These are phyloP conservation scores for Chrysoporthe cubensis DNA, from an alignment of 2,329 filamentous ascomycete species.

Conservation along the genomic window DNA sequence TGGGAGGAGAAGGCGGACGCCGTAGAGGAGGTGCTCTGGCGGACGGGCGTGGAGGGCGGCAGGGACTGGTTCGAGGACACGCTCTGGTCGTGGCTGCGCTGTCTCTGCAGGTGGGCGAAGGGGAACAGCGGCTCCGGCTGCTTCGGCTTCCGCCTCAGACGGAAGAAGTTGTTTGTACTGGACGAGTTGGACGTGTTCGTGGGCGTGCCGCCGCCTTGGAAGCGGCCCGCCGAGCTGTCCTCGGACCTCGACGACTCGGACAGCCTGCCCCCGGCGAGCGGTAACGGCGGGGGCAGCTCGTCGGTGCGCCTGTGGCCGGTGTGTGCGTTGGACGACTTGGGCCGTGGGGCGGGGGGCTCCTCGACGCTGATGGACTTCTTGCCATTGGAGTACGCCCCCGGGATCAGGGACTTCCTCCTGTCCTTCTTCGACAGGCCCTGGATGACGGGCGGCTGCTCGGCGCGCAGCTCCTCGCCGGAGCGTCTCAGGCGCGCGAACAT, in stretches of 20 bases:
- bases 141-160: conserved; percentile 76
- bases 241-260: conserved; percentile 93
- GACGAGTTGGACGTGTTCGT: conserved; percentile 60
- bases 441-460: conserved; percentile 34
- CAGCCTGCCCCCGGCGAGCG: conserved; percentile 65
- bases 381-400: conserved; percentile 41
- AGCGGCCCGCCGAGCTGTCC: conserved; percentile 72
- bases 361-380: conserved; percentile 61
- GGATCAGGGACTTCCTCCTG: conserved; percentile 45
- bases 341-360: conserved; percentile 63
- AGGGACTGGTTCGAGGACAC: conserved; percentile 50
- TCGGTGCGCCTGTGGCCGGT: conserved; percentile 53
- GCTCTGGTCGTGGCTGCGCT: conserved; percentile 52
- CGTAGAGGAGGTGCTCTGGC: conserved; percentile 27
- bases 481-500: conserved; percentile 57
- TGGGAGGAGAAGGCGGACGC: conserved; percentile 21
- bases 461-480: conserved; percentile 53
- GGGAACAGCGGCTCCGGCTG: conserved; percentile 81
- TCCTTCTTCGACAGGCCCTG: conserved; percentile 43
- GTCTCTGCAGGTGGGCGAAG: conserved; percentile 80
- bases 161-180: conserved; percentile 76
- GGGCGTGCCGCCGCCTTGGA: conserved; percentile 57
- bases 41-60: conserved; percentile 41
- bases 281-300: conserved; percentile 56
- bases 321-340: conserved; percentile 46